Evolutionary conservation across 352 stramenopile genomes (phyloP).

Genomic region (Peronosclerospora sorghi): DNA sequence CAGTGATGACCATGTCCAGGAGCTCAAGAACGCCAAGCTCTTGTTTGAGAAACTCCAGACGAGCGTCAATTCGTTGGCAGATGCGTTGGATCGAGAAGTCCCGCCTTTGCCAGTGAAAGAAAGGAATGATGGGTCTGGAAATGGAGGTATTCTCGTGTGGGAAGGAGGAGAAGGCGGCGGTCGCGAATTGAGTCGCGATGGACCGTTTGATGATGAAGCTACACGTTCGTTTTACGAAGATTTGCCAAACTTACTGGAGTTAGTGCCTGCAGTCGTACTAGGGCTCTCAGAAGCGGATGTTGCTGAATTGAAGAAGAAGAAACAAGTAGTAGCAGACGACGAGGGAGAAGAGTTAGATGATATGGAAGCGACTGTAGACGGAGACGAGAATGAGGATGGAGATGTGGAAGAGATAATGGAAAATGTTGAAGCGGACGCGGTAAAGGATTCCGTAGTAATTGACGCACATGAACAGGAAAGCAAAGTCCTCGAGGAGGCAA

Average conservation of each 20-base stretch:
- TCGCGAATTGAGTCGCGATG: slow-evolving; percentile 59
- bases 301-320: slow-evolving; percentile 78
- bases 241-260: slow-evolving; percentile 90
- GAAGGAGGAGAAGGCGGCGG: slow-evolving; percentile 59
- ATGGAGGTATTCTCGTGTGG: slow-evolving; percentile 47
- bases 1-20: slow-evolving; percentile 55
- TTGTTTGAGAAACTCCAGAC: slow-evolving; percentile 82
- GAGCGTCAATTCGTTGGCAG: slow-evolving; percentile 69
- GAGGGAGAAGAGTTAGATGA: slow-evolving; percentile 36
- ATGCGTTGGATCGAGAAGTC: slow-evolving; percentile 68
- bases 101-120: slow-evolving; percentile 50
- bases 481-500: slow-evolving; percentile 8
- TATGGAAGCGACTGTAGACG: slow-evolving; percentile 25
- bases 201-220: slow-evolving; percentile 94
- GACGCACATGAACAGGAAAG: slow-evolving; percentile 15
- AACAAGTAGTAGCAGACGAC: slow-evolving; percentile 35
- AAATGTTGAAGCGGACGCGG: slow-evolving; percentile 10
- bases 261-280: slow-evolving; percentile 90
- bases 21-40: slow-evolving; percentile 59
- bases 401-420: slow-evolving; percentile 10
- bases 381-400: slow-evolving; percentile 23
- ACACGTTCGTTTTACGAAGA: slow-evolving; percentile 95
- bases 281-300: slow-evolving; percentile 85
- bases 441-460: neutral
- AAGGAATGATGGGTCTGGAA: slow-evolving; percentile 41